phyloP scores from a whole-genome alignment of 805 yeast genomes.

The Limtongozyma cylindracea region DNA sequence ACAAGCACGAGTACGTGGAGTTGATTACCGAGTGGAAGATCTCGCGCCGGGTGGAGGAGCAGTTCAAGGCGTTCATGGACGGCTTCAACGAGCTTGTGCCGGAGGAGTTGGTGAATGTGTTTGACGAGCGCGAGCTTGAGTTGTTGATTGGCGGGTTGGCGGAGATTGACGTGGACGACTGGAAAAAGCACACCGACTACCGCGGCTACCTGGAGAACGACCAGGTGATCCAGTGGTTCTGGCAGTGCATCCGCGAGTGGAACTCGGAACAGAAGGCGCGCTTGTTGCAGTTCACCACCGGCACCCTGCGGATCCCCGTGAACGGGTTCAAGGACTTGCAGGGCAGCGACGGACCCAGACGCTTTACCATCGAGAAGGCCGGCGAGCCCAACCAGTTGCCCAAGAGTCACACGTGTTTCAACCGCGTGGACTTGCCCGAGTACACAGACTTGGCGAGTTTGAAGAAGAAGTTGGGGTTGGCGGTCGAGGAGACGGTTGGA shows the following conservation, averaged over 20 bases:
- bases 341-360: slow-evolving; percentile 98
- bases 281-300: slow-evolving; percentile 89
- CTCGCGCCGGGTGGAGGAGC: slow-evolving; percentile 79
- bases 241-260: slow-evolving; percentile 87
- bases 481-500: slow-evolving; percentile 97
- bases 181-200: slow-evolving; percentile 98
- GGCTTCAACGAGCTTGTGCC: slow-evolving; percentile 97
- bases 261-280: slow-evolving; percentile 93
- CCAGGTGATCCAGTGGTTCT: slow-evolving; percentile 96
- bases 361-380: slow-evolving; percentile 95
- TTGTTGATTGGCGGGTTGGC: slow-evolving; percentile 94
- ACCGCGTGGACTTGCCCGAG: slow-evolving; percentile 94
- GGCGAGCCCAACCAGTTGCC: slow-evolving; percentile 88
- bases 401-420: slow-evolving; percentile 95
- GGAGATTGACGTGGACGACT: slow-evolving; percentile 93
- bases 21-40: slow-evolving; percentile 91
- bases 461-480: slow-evolving; percentile 78
- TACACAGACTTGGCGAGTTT: slow-evolving; percentile 63
- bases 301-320: slow-evolving; percentile 97
- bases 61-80: slow-evolving; percentile 85
- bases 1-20: slow-evolving; percentile 82
- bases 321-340: slow-evolving; percentile 97
- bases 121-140: slow-evolving; percentile 94
- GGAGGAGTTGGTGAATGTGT: slow-evolving; percentile 85
- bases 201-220: slow-evolving; percentile 94